Evolutionary conservation across 1,284 basidiomycete species (phyloP), one percentile per base, ranked within the genome.

Genomic region (Malassezia brasiliensis): DNA sequence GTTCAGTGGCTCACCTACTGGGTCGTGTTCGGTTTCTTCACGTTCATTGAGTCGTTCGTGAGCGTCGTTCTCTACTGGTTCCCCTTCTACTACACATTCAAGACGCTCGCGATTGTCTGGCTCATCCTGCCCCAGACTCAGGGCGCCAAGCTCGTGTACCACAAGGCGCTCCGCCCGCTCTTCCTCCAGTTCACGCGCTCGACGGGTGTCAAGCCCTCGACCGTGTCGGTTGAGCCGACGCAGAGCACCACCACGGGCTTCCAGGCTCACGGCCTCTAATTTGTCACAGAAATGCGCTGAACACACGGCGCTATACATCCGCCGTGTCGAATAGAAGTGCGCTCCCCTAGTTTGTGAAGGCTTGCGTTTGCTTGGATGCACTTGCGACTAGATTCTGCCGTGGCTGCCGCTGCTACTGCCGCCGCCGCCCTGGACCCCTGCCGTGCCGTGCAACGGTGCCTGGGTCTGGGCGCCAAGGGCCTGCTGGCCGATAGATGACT

Each of bases 71-170:
- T 73, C 48, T 67, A 73, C 59, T 74, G 88, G 87, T 80, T 93
- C 59, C 89, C 89, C 12, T 82, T 91, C 74, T 93, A 93, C 78
- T 85, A 85, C 76, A 79, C 83, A 48, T 60, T 88, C 69, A 91
- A 90, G 79, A 86, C 84, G 5, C 72, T 89, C 53, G 85, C 89
- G 69, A 82, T 93, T 32, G 82, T 91, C 56, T 93, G 88, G 78
- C 83, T 93, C 52, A 85, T 84, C 11, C 82, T 91, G n/a, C 90
- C 90, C 0, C 88, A 90, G 71, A 90, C 87, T 11, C 74, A 77
- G 69, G 72, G 72, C 39, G 72, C 72, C 58, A 72, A 74, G 72
- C 53, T 65, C 38, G 68, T 74, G 45, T 74, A 72, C 72, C 52
- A 54, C 65, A 64, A 65, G 58, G 54, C 68, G 49, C 63, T 74